A percentile compares a stretch with the other conserved stretches of the same genome.
phyloP scores from a whole-genome alignment of 345 rosid genomes.

The Boechera stricta region DNA sequence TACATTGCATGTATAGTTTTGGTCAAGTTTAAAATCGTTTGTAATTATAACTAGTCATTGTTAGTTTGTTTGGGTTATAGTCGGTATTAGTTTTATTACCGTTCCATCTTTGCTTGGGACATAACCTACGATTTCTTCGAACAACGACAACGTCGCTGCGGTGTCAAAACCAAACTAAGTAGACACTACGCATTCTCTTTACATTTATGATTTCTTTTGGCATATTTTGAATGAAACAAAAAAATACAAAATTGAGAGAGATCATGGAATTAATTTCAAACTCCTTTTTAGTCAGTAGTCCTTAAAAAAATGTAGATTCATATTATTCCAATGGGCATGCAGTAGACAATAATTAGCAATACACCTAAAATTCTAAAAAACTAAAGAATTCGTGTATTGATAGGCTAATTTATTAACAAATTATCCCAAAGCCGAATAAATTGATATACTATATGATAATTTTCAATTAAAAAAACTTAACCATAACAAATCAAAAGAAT shows the following conservation, averaged over 20 bases:
- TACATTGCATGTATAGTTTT: too few species aligned
- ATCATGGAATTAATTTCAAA: background rate
- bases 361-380: too few species aligned
- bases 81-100: background rate
- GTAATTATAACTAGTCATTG: background rate
- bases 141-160: background rate
- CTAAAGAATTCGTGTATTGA: background rate
- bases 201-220: background rate
- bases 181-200: background rate
- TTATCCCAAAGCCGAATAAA: background rate
- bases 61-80: background rate
- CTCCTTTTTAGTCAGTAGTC: too few species aligned
- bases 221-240: too few species aligned
- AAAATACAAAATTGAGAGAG: background rate
- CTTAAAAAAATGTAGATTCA: too few species aligned
- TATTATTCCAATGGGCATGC: too few species aligned
- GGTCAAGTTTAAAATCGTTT: background rate
- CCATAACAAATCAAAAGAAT: constrained; percentile 6
- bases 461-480: background rate
- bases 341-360: too few species aligned
- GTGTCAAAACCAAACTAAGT: background rate
- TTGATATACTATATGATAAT: background rate
- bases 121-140: background rate
- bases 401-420: background rate
- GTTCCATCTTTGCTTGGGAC: background rate